These are phyloP conservation scores for Claviceps sp. DNA, from an alignment of 2,329 filamentous ascomycete species.

Conservation along the genomic window DNA sequence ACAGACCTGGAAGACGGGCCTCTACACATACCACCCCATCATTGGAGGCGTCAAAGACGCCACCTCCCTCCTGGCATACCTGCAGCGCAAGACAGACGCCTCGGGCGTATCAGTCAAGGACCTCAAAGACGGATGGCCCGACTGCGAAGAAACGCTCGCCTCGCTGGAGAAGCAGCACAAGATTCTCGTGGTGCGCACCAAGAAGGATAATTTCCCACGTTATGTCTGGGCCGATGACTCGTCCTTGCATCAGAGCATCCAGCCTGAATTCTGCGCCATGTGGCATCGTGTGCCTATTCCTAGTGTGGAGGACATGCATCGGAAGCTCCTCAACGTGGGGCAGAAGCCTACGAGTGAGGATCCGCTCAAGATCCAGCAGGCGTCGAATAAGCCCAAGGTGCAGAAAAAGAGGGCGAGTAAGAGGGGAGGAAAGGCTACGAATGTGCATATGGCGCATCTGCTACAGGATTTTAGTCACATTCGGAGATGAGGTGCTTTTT, in stretches of 20 bases:
- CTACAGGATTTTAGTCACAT: slow-evolving; percentile 56
- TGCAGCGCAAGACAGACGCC: slow-evolving; percentile 71
- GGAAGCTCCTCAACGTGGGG: slow-evolving; percentile 61
- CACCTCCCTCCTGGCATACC: slow-evolving; percentile 62
- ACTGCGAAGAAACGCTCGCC: slow-evolving; percentile 66
- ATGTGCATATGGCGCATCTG: slow-evolving; percentile 73
- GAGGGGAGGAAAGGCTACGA: slow-evolving; percentile 68
- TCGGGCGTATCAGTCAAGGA: slow-evolving; percentile 76
- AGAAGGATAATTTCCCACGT: slow-evolving; percentile 78
- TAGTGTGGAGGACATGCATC: slow-evolving; percentile 59
- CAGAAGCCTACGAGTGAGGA: slow-evolving; percentile 78
- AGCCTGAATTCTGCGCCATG: slow-evolving; percentile 68
- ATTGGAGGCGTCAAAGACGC: slow-evolving; percentile 67
- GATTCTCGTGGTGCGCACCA: slow-evolving; percentile 75
- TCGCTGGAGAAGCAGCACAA: slow-evolving; percentile 65
- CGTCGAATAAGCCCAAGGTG: slow-evolving; percentile 50
- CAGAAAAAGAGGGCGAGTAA: slow-evolving; percentile 56
- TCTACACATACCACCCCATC: slow-evolving; percentile 72
- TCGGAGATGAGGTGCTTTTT: slow-evolving; percentile 21
- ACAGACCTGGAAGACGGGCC: slow-evolving; percentile 54
- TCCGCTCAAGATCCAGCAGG: slow-evolving; percentile 35
- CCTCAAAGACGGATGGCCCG: slow-evolving; percentile 89
- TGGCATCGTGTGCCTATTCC: slow-evolving; percentile 77
- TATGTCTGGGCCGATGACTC: slow-evolving; percentile 86
- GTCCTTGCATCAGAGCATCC: slow-evolving; percentile 59